These are phyloP conservation scores for Solanum habrochaites DNA, from an alignment of 257 asterid genomes.

Conservation along the genomic window DNA sequence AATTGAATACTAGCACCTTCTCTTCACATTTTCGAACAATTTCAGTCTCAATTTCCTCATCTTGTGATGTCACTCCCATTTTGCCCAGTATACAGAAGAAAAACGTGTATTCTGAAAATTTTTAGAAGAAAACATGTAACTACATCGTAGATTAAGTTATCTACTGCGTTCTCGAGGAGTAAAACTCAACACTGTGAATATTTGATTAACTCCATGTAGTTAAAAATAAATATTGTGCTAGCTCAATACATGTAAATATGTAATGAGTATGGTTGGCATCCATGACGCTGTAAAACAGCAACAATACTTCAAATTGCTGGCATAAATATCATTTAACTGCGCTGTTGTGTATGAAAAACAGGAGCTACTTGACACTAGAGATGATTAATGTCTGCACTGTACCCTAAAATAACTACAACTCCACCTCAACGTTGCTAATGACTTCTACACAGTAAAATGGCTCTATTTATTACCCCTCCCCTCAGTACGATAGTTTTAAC, in stretches of 20 bases:
- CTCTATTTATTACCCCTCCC: not conserved
- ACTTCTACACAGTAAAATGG: not conserved
- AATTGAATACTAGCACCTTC: no score
- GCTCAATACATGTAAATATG: not conserved
- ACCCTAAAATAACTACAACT: not conserved
- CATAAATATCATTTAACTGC: not conserved
- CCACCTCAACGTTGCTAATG: not conserved
- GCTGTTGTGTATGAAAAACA: not conserved
- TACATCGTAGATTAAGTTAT: not conserved
- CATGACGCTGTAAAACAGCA: not conserved
- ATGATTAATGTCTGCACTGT: not conserved
- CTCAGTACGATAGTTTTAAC: not conserved
- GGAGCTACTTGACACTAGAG: not conserved
- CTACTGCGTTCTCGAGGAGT: no score
- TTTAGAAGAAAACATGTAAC: not conserved
- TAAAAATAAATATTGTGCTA: not conserved
- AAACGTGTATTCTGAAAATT: not conserved
- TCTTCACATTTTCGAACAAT: no score
- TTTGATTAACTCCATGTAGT: not conserved
- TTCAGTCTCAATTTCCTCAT: no score
- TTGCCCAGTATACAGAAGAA: not conserved
- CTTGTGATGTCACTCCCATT: not conserved
- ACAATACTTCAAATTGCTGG: not conserved
- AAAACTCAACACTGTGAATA: no score
- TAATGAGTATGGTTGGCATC: not conserved